Evolutionary conservation across 2,329 filamentous ascomycete species (phyloP), one percentile per base, ranked within the genome.

Genomic region (Neofusicoccum laricinum): DNA sequence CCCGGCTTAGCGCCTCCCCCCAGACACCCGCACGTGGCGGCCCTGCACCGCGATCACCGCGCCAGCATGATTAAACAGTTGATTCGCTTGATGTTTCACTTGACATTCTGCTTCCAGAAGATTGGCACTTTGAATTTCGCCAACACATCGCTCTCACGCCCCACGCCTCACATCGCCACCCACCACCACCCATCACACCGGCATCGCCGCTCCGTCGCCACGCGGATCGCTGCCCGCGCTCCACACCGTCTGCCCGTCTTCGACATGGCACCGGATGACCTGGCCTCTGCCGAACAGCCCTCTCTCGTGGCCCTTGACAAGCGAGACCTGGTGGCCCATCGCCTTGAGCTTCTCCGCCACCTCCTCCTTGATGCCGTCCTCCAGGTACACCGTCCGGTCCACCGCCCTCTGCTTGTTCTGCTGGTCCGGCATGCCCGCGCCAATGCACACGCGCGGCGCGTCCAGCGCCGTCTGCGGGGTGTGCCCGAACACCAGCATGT

Each of bases 391-490:
- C 0, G 82, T 88, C 15, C 82, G 83, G 67, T 89, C 87, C 10
- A 85, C 76, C 14, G 84, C 77, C 25, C 83, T 83, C 59, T 84
- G 82, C 5, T 85, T 84, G 48, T 61, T 61, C 5, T 25, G 4
- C 57, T 61, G 57, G 38, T 78, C 77, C 32, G 89, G 86, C 81
- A 89, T 88, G 0, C 88, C 89, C 0, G 90, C 87, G 1, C 90
- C 90, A 65, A 98, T 91, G 71, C 93, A 97, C 68, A 98, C 85
- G n/a, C 95, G 84, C 15, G 95, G 94, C 3, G 94, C 90, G 73
- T 99, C 95, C 0, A 98, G 84, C 2, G 94, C 93, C 65, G 92
- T 88, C 77, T 99, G 95, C 0, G 93, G 93, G 67, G 89, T 90
- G 61, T 92, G 82, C 1, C 88, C 87, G 70, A 93, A 96, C 0